Percentiles rank a stretch among this genome's conserved stretches.
These are phyloP conservation scores for Tylopilus subfusipes DNA, from an alignment of 768 basidiomycete species.

Conservation along the genomic window DNA sequence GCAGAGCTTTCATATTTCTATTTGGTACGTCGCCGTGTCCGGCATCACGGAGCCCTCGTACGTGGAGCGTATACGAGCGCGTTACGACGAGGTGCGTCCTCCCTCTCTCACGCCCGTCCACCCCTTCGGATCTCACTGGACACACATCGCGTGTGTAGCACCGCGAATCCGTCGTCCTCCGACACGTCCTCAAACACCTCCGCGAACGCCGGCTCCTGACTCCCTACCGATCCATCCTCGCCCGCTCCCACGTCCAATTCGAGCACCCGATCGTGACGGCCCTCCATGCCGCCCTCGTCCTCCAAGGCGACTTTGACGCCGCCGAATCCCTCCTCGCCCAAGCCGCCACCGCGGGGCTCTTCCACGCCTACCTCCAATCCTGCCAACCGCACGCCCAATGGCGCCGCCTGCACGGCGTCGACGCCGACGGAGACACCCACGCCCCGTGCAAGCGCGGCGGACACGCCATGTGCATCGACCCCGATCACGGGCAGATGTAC, in stretches of 20 bases:
- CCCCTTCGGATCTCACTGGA: too few species aligned
- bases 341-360: slow-evolving; percentile 55
- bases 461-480: slow-evolving; percentile 79
- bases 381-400: slow-evolving; percentile 59
- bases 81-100: slow-evolving; percentile 60
- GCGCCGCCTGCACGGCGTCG: slow-evolving; percentile 56
- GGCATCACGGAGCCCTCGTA: slow-evolving; percentile 56
- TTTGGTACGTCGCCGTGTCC: slow-evolving; percentile 67
- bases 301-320: slow-evolving; percentile 59
- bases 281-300: slow-evolving; percentile 60
- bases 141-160: slow-evolving; percentile 39
- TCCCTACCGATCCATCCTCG: slow-evolving; percentile 41
- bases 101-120: background rate
- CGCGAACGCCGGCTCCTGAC: slow-evolving; percentile 70
- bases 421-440: slow-evolving; percentile 62
- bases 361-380: slow-evolving; percentile 52
- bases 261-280: slow-evolving; percentile 72
- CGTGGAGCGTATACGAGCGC: slow-evolving; percentile 50
- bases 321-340: slow-evolving; percentile 52
- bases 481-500: slow-evolving; percentile 58
- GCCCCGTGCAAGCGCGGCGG: slow-evolving; percentile 68
- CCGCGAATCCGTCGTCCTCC: slow-evolving; percentile 60
- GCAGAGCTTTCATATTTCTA: slow-evolving; percentile 71
- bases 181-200: slow-evolving; percentile 54
- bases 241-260: slow-evolving; percentile 22